phyloP scores from a whole-genome alignment of 148 eudicot species.

The Rhododendron molle region DNA sequence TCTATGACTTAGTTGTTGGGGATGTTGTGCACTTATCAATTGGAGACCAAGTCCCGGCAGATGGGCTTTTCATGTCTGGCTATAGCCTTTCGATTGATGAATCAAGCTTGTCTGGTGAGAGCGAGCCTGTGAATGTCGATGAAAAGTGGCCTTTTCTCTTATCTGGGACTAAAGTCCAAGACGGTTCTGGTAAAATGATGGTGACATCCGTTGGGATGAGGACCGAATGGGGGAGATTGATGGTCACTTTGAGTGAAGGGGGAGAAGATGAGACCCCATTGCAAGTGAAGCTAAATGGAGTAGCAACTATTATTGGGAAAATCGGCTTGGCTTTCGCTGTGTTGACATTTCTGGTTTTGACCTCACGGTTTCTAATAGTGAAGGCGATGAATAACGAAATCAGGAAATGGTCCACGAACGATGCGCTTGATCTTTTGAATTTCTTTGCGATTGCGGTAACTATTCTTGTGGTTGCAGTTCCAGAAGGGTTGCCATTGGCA shows the following conservation, averaged over 20 bases:
- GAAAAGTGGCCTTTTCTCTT: constrained; percentile 60
- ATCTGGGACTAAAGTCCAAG: constrained; percentile 81
- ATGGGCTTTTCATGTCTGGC: constrained; percentile 67
- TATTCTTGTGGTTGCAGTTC: constrained; percentile 84
- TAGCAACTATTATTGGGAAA: constrained; percentile 81
- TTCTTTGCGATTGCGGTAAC: constrained; percentile 82
- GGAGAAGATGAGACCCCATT: constrained; percentile 80
- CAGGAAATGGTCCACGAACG: constrained; percentile 42
- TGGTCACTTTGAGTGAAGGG: constrained; percentile 66
- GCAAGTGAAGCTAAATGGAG: constrained; percentile 89
- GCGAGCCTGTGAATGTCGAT: constrained; percentile 52
- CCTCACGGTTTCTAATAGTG: constrained; percentile 33
- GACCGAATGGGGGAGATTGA: constrained; percentile 85
- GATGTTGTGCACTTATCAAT: constrained; percentile 66
- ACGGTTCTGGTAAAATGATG: constrained; percentile 77
- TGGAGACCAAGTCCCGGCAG: constrained; percentile 87
- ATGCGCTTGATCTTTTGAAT: constrained; percentile 49
- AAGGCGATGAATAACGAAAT: constrained; percentile 41
- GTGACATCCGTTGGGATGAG: constrained; percentile 84
- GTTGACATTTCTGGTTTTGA: constrained; percentile 59
- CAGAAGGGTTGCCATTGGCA: constrained; percentile 84
- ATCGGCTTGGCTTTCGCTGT: constrained; percentile 71
- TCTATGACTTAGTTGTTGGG: constrained; percentile 74
- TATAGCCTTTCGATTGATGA: constrained; percentile 66
- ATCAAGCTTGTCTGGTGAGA: constrained; percentile 88